Evolutionary conservation across 805 yeast genomes (phyloP).

Genomic region (Metschnikowia gelsemii): DNA sequence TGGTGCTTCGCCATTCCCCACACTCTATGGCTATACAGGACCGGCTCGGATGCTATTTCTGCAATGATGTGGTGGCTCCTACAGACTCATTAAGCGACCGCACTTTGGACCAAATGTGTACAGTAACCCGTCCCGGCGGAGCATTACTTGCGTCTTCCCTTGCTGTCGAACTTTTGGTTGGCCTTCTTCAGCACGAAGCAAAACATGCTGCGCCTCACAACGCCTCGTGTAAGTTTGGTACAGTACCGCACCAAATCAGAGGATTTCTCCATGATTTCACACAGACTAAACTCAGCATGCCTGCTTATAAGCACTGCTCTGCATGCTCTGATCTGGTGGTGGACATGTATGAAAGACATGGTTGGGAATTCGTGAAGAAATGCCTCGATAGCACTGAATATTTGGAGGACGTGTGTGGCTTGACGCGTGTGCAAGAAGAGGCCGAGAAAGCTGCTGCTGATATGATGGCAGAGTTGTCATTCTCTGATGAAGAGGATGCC

Average conservation of each 20-base stretch:
- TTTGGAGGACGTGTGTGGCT: slow-evolving; percentile 78
- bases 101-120: slow-evolving; percentile 96
- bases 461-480: slow-evolving; percentile 25
- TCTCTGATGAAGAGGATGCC: slow-evolving; percentile 17
- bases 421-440: slow-evolving; percentile 65
- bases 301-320: slow-evolving; percentile 75
- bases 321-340: slow-evolving; percentile 75
- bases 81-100: slow-evolving; percentile 82
- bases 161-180: slow-evolving; percentile 80
- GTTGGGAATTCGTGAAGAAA: slow-evolving; percentile 78
- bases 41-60: slow-evolving; percentile 90
- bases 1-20: slow-evolving; percentile 82
- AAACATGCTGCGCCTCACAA: slow-evolving; percentile 45
- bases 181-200: slow-evolving; percentile 66
- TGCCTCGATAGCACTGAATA: slow-evolving; percentile 68
- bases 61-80: slow-evolving; percentile 96
- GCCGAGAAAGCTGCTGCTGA: slow-evolving; percentile 54
- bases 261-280: slow-evolving; percentile 75
- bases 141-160: slow-evolving; percentile 84
- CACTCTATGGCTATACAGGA: slow-evolving; percentile 21
- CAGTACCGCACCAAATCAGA: slow-evolving; percentile 84
- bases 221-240: slow-evolving; percentile 52
- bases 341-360: slow-evolving; percentile 46
- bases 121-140: slow-evolving; percentile 96
- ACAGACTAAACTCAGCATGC: slow-evolving; percentile 64